phyloP scores from a whole-genome alignment of 352 stramenopile genomes.

The Globisporangium takayamanum region DNA sequence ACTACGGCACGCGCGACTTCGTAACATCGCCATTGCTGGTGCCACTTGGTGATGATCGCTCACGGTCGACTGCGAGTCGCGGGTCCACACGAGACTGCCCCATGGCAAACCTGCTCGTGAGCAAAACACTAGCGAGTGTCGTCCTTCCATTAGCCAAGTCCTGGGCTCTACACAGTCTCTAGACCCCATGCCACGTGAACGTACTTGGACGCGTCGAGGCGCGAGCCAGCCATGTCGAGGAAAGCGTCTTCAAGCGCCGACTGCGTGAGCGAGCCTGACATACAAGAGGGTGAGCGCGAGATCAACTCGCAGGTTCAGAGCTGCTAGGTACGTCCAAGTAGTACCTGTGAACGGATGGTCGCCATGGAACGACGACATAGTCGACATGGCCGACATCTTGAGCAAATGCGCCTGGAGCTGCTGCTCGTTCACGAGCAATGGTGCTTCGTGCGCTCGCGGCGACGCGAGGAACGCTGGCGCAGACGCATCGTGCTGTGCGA shows the following conservation, averaged over 20 bases:
- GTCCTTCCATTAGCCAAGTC: too few species aligned
- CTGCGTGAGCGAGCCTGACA: constrained; percentile 57
- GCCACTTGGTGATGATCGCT: too few species aligned
- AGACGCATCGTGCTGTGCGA: constrained; percentile 1
- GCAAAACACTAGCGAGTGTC: too few species aligned
- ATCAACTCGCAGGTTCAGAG: neutral
- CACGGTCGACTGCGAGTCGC: too few species aligned
- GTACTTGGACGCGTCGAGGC: constrained; percentile 61
- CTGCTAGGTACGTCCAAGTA: neutral
- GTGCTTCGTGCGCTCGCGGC: neutral
- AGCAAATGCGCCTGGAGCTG: constrained; percentile 35
- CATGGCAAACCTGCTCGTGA: too few species aligned
- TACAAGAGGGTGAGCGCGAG: neutral
- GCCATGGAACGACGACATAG: constrained; percentile 49
- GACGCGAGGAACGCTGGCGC: constrained; percentile 15
- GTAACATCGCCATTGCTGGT: too few species aligned
- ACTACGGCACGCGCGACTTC: too few species aligned
- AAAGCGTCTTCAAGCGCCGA: constrained; percentile 82
- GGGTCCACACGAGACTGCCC: too few species aligned
- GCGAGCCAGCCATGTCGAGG: constrained; percentile 77
- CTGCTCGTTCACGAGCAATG: constrained; percentile 17
- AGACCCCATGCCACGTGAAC: neutral
- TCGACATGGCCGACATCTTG: constrained; percentile 45
- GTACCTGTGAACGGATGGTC: constrained; percentile 47
- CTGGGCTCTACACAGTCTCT: too few species aligned